Base-by-base conservation (phyloP, 805 yeast species). In the Wickerhamiella azyma region DNA sequence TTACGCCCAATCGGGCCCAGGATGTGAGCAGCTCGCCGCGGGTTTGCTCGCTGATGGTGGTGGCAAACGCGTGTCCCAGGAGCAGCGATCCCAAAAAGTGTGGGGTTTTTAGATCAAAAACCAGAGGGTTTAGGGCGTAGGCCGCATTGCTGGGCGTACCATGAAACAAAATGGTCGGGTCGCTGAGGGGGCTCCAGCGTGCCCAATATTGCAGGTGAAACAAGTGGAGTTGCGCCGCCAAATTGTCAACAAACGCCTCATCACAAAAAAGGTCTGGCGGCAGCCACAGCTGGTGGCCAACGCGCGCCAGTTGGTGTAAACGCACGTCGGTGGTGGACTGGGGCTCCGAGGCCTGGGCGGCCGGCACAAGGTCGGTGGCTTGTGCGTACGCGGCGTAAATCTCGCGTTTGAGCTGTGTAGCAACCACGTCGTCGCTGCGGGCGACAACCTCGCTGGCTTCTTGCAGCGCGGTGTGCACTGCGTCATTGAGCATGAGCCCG, bases 1-100 rank as follows among this genome's bases (percentile, higher is more conserved):
- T 66, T 51, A 81, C 76, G 3, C 96, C 97, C 38, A 89, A 67
- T 50, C 77, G 77, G 37, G 88, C 81, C 97, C 97, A 89, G 58
- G 77, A 80, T 40, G 77, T 76, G 32, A 89, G 60, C 3, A 86
- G 56, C 37, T 72, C 63, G 0, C 94, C 94, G 48, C 92, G 48
- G 37, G 49, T 53, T 8, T 49, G 52, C 14, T 58, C 39, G 33
- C 51, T 50, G 67, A 74, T 10, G 19, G 54, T 59, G 14, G 52
- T 53, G 50, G 76, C 65, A 53, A 86, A 79, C 16, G 88, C 54
- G 55, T 88, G 96, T 48, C 73, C 72, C 5, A 78, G 63, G 39
- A 86, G 63, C 29, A 86, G 60, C 48, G 85, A 67, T 2, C 94
- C 85, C 47, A 89, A 64, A 57, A 81, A 86, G 59, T 89, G 96